phyloP scores from a whole-genome alignment of 306 rosid species.

The Cucurbita maxima region DNA sequence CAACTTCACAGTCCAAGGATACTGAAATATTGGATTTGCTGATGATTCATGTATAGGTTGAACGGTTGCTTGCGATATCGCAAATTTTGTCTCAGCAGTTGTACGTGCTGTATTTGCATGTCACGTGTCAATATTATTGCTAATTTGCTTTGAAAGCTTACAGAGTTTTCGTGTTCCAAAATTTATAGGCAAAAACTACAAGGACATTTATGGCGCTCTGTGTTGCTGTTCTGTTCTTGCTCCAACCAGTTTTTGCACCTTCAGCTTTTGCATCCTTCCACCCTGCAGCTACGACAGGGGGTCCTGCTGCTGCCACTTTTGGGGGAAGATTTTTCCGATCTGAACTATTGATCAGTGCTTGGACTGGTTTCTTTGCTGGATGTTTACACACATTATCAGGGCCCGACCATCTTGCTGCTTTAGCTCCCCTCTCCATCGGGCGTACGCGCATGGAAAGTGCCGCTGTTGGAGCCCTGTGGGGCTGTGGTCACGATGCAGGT shows the following conservation, averaged over 20 bases:
- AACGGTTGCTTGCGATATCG: neutral
- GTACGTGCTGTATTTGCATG: too few relatives aligned
- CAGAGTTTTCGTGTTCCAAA: slow-evolving; percentile 3
- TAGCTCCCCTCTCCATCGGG: slow-evolving; percentile 93
- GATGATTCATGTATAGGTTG: neutral
- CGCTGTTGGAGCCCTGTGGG: slow-evolving; percentile 95
- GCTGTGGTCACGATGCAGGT: slow-evolving; percentile 94
- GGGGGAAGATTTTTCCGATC: slow-evolving; percentile 50
- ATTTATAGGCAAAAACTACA: slow-evolving; percentile 26
- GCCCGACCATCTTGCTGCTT: slow-evolving; percentile 93
- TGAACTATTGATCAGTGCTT: slow-evolving; percentile 73
- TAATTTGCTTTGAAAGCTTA: neutral
- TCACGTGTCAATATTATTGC: neutral
- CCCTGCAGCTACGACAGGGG: slow-evolving; percentile 44
- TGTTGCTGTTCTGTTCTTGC: slow-evolving; percentile 42
- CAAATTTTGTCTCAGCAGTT: neutral
- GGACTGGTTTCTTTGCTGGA: slow-evolving; percentile 93
- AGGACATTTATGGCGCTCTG: slow-evolving; percentile 33
- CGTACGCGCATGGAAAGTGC: slow-evolving; percentile 83
- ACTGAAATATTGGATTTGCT: neutral
- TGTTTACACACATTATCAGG: slow-evolving; percentile 93
- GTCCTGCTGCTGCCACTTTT: slow-evolving; percentile 33
- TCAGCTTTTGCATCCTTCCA: slow-evolving; percentile 71
- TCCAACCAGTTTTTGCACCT: slow-evolving; percentile 71
- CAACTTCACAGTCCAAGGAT: neutral